Conservation (phyloP, 352 stramenopile genomes). For the Achlya hypogyna region DNA sequence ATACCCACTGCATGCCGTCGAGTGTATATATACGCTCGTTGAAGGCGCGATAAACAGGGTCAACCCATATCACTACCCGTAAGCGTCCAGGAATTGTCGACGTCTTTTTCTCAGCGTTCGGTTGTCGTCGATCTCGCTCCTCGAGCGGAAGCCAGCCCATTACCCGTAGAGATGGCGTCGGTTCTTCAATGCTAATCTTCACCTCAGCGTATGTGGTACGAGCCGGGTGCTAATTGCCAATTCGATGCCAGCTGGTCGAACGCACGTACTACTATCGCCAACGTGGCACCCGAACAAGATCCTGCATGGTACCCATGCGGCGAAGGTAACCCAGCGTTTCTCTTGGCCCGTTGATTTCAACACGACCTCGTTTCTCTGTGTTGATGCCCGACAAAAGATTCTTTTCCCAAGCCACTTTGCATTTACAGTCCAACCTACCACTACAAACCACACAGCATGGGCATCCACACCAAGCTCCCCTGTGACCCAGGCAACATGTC, state of each 20-base stretch:
- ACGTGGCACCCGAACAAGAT: background rate
- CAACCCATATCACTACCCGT: background rate
- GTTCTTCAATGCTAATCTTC: constrained; percentile 1
- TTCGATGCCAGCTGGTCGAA: background rate
- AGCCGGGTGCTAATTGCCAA: no score
- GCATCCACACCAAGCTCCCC: constrained; percentile 9
- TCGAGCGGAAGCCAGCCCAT: background rate
- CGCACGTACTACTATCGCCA: background rate
- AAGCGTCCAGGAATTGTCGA: background rate
- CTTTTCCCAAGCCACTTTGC: constrained; percentile 6
- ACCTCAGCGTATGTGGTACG: background rate
- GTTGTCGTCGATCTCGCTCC: background rate
- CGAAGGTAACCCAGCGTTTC: constrained; percentile 3
- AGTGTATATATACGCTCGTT: background rate
- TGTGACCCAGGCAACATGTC: constrained; percentile 8
- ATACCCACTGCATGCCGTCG: background rate
- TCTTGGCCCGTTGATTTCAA: background rate
- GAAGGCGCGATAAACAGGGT: background rate
- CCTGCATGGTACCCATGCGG: background rate
- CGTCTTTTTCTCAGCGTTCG: background rate
- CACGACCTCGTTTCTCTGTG: background rate
- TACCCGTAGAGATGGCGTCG: background rate
- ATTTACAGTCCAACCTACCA: background rate
- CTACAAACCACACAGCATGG: background rate
- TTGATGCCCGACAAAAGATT: constrained; percentile 1